phyloP scores from a whole-genome alignment of 768 basidiomycete species.

The Auricularia auricula-judae region DNA sequence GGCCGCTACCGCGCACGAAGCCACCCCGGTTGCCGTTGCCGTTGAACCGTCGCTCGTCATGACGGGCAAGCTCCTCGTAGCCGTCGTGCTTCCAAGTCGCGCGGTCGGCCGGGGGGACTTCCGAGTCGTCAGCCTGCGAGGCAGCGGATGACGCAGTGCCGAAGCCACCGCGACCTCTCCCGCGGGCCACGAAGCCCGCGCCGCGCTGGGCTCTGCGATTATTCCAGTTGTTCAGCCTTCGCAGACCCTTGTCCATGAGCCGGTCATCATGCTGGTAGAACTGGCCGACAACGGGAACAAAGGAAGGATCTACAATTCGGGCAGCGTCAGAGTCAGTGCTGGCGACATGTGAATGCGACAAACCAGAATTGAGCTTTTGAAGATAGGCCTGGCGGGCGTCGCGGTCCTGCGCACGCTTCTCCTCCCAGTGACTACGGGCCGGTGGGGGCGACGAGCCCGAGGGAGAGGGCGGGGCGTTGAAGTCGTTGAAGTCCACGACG shows the following conservation, averaged over 20 bases:
- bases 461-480: constrained; percentile 22
- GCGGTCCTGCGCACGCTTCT: background rate
- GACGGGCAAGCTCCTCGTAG: constrained; percentile 75
- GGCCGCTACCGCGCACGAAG: constrained; percentile 29
- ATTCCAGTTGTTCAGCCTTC: constrained; percentile 69
- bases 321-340: background rate
- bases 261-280: constrained; percentile 97
- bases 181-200: constrained; percentile 40
- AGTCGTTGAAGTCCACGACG: constrained; percentile 70
- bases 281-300: constrained; percentile 80
- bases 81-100: constrained; percentile 73
- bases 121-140: constrained; percentile 16
- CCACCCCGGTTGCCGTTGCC: constrained; percentile 40
- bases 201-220: background rate
- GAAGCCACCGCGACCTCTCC: constrained; percentile 43
- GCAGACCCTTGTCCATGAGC: constrained; percentile 67
- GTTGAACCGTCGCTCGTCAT: constrained; percentile 49
- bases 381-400: constrained; percentile 76
- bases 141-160: constrained; percentile 9
- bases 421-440: constrained; percentile 9
- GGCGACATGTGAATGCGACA: background rate
- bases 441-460: constrained; percentile 25
- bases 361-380: constrained; percentile 48
- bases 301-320: constrained; percentile 56
- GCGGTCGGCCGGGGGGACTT: constrained; percentile 51